Base-by-base conservation (phyloP, 495 filamentous ascomycete species). In the Margaritispora aquatica region DNA sequence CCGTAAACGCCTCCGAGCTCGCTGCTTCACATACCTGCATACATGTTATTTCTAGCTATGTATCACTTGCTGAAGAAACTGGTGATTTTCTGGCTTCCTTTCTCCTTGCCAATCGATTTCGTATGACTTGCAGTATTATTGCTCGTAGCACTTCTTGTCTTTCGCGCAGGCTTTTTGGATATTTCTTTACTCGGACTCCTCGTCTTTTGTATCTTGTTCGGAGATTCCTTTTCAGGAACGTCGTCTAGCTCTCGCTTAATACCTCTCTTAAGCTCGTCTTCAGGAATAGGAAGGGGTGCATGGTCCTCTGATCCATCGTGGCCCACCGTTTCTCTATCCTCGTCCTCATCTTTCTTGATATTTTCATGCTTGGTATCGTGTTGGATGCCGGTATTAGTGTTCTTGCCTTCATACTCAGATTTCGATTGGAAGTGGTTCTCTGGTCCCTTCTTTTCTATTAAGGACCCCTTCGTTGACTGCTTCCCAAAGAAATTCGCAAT, bases 401-500 rank as follows among this genome's bases (percentile, higher is more conserved):
- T 72, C 20, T 69, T 68, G 51, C 68, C 34, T 59, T 54, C 49
- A 77, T 71, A 22, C 66, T 53, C 26, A 23, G 26, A 10, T 19
- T 15, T 55, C 21, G 38, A 13, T 55, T 61, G 57, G n/a, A 66
- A 15, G 38, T n/a, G 11, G 7, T 8, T 15, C 38, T 44, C 19
- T 44, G 17, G 17, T 3, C 63, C 23, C 65, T 64, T n/a, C 68
- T 68, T 34, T 60, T 59, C 36, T 63, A 63, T 22, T n/a, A n/a
- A n/a, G n/a, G n/a, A n/a, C 10, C 29, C 56, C 19, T 63, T 68
- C 26, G 63, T 58, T 44, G 70, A 56, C 10, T 71, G 56, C 41
- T 74, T 66, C 15, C 65, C 63, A 65, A 98, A 98, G 74, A 95
- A 97, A 68, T 95, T 96, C 15, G 87, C 89, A 69, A 98, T 97